Evolutionary conservation across 768 basidiomycete genomes (phyloP).

Genomic region (Favolaschia claudopus): DNA sequence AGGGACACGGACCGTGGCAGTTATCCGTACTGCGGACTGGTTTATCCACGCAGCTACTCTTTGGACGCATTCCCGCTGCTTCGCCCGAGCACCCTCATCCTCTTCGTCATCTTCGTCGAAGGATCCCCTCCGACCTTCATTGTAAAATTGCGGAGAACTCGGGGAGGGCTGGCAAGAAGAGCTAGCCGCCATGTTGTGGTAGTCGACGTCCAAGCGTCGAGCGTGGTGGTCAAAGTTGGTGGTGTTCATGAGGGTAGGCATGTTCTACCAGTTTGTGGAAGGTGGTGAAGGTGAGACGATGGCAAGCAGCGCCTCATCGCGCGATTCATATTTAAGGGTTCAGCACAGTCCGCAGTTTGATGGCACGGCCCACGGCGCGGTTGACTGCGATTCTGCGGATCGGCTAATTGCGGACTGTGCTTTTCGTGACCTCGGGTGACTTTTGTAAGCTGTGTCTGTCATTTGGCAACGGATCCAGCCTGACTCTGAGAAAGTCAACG

Average conservation of each 20-base stretch:
- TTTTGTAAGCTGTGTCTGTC: background rate
- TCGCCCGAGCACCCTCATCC: constrained; percentile 12
- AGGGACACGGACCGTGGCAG: constrained; percentile 17
- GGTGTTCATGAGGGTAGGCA: constrained; percentile 20
- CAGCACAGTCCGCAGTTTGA: constrained; percentile 19
- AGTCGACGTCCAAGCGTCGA: constrained; percentile 12
- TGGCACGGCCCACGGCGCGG: background rate
- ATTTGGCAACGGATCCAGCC: background rate
- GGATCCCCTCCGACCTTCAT: constrained; percentile 5
- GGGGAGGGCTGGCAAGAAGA: constrained; percentile 19
- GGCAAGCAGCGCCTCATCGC: background rate
- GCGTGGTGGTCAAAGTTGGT: constrained; percentile 19
- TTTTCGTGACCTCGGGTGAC: background rate
- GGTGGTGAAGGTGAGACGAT: constrained; percentile 2
- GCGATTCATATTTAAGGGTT: constrained; percentile 18
- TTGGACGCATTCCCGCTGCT: constrained; percentile 22
- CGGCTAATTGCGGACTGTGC: constrained; percentile 14
- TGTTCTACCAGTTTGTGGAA: background rate
- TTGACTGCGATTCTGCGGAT: constrained; percentile 2
- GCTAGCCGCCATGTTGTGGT: constrained; percentile 14
- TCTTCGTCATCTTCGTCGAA: constrained; percentile 12
- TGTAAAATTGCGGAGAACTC: constrained; percentile 13
- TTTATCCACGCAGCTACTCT: constrained; percentile 27
- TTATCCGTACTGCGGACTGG: constrained; percentile 26
- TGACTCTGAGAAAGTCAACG: background rate